Evolutionary conservation across 2,329 filamentous ascomycete genomes (phyloP).

Genomic region (Penicillium sp.): DNA sequence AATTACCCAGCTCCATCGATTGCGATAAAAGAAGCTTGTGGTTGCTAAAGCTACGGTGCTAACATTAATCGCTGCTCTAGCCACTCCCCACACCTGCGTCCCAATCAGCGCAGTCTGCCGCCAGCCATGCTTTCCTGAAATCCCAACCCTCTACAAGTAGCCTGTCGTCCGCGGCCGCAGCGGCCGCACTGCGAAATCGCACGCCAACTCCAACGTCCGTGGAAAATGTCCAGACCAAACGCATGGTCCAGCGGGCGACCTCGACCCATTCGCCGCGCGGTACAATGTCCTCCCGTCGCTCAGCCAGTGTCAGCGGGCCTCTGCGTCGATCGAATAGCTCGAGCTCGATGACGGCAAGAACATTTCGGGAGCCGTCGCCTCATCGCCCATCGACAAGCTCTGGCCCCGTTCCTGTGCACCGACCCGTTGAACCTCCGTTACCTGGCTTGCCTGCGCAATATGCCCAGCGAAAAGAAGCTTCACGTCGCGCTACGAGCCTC

Average conservation of each 20-base stretch:
- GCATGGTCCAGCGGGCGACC: constrained; percentile 69
- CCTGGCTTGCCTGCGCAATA: constrained; percentile 66
- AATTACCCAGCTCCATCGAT: not conserved
- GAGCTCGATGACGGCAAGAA: constrained; percentile 83
- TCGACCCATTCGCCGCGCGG: constrained; percentile 69
- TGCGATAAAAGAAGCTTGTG: not conserved
- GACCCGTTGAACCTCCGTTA: constrained; percentile 64
- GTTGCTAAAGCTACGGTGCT: constrained; percentile 8
- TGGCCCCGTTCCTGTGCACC: constrained; percentile 36
- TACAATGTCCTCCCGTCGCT: constrained; percentile 42
- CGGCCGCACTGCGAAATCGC: constrained; percentile 76
- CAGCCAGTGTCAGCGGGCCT: constrained; percentile 37
- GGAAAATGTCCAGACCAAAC: constrained; percentile 82
- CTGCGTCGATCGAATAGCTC: constrained; percentile 68
- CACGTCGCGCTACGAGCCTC: constrained; percentile 51
- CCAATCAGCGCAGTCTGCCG: constrained; percentile 75
- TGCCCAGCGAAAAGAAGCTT: constrained; percentile 29
- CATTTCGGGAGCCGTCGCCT: constrained; percentile 77
- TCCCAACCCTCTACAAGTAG: constrained; percentile 63
- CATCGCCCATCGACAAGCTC: constrained; percentile 46
- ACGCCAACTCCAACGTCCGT: constrained; percentile 77
- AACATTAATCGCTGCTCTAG: constrained; percentile 42
- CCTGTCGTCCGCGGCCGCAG: constrained; percentile 82
- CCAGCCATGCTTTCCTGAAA: constrained; percentile 75
- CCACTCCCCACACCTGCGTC: constrained; percentile 64